Percentiles rank a stretch among this genome's conserved stretches.
Conservation (phyloP, 805 yeast genomes). For the Starmera dryadoides region DNA sequence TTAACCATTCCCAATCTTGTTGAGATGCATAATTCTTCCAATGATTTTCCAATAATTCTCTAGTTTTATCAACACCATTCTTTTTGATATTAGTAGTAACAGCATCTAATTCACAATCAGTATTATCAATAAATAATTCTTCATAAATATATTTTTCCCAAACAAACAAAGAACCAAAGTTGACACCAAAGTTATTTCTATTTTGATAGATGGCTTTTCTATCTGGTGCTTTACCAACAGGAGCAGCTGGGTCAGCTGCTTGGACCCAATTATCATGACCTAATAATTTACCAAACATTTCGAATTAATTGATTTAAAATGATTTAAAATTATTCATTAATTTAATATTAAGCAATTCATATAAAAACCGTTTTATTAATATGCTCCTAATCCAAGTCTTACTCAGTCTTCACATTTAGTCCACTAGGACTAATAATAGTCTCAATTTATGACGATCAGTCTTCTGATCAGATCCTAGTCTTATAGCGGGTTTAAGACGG, state of each 20-base stretch:
- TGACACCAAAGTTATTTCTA: constrained; percentile 73
- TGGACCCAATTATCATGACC: background rate
- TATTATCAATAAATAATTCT: constrained; percentile 48
- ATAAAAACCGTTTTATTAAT: too few species aligned
- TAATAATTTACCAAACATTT: background rate
- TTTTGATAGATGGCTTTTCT: constrained; percentile 45
- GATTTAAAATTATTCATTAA: too few species aligned
- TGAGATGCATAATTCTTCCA: constrained; percentile 58
- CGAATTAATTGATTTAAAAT: background rate
- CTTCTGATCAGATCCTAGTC: too few species aligned
- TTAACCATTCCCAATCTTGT: constrained; percentile 76
- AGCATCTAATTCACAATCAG: constrained; percentile 70
- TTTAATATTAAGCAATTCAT: too few species aligned
- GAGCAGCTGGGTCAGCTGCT: constrained; percentile 18
- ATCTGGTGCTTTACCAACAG: constrained; percentile 25
- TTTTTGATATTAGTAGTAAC: constrained; percentile 40
- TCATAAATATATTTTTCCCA: constrained; percentile 75
- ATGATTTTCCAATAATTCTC: constrained; percentile 47
- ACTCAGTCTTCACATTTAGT: too few species aligned
- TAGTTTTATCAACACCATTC: constrained; percentile 48
- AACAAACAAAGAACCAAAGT: constrained; percentile 76
- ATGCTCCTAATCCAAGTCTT: too few species aligned
- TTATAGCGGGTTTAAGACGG: background rate
- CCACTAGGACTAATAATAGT: too few species aligned
- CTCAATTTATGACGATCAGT: background rate